Percentiles rank a stretch among this genome's conserved stretches.
These are phyloP conservation scores for Bombardia bombarda DNA, from an alignment of 495 filamentous ascomycete species.

Conservation along the genomic window DNA sequence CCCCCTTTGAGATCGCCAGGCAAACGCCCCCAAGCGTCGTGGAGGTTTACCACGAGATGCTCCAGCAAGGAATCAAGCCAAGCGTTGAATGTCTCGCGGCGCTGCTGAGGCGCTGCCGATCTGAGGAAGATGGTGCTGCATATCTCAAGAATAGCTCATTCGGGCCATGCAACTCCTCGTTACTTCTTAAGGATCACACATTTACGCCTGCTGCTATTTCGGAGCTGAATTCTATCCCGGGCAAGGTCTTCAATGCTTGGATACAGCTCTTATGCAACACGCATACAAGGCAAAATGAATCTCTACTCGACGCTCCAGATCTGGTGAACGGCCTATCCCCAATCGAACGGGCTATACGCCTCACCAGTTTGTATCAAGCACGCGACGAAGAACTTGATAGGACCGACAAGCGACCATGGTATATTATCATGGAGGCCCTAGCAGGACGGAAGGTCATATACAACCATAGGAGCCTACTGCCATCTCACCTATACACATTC, in stretches of 20 bases:
- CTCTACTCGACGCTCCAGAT: not conserved
- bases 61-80: slow-evolving; percentile 25
- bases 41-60: slow-evolving; percentile 33
- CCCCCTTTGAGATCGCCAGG: slow-evolving; percentile 32
- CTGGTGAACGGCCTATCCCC: not conserved
- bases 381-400: too few species aligned
- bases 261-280: slow-evolving; percentile 30
- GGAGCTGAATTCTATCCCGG: slow-evolving; percentile 12
- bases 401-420: slow-evolving; percentile 18
- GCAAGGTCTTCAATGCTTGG: slow-evolving; percentile 27
- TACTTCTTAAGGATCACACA: not conserved
- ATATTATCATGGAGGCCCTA: slow-evolving; percentile 17
- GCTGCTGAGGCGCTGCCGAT: slow-evolving; percentile 27
- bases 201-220: not conserved
- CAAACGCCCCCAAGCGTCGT: slow-evolving; percentile 28
- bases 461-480: not conserved
- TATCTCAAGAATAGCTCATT: slow-evolving; percentile 31
- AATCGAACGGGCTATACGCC: slow-evolving; percentile 12
- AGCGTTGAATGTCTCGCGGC: slow-evolving; percentile 23
- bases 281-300: slow-evolving; percentile 11
- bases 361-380: slow-evolving; percentile 11
- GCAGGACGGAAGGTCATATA: slow-evolving; percentile 11
- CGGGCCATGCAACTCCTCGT: not conserved
- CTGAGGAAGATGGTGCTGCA: slow-evolving; percentile 17
- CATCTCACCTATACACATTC: slow-evolving; percentile 11